Conservation (phyloP, 495 filamentous ascomycete genomes). For the Aspergillus coremiiformis region DNA sequence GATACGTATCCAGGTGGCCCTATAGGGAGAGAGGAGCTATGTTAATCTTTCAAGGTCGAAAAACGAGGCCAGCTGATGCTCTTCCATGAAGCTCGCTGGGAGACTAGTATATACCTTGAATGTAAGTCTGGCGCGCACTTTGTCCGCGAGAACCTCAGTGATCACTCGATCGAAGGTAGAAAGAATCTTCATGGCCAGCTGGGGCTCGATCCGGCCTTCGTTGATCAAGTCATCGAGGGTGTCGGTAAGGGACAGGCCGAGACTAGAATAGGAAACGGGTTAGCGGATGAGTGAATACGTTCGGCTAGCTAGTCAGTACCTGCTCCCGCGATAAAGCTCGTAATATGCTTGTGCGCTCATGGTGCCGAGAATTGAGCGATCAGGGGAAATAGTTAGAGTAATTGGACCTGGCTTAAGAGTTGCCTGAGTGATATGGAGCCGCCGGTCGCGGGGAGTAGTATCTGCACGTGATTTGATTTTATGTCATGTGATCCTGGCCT, state of each 20-base stretch:
- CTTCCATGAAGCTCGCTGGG: not conserved
- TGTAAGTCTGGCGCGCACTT: conserved; percentile 79
- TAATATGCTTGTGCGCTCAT: conserved; percentile 57
- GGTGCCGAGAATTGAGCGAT: conserved; percentile 9
- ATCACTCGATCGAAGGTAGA: conserved; percentile 86
- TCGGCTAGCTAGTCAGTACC: conserved; percentile 46
- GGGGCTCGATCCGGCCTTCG: conserved; percentile 86
- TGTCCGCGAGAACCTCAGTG: conserved; percentile 79
- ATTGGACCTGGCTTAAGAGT: conserved; percentile 14
- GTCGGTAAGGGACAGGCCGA: conserved; percentile 87
- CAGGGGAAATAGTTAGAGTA: conserved; percentile 3
- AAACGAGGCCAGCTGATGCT: not conserved
- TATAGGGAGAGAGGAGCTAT: conserved; percentile 26
- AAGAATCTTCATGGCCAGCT: conserved; percentile 96
- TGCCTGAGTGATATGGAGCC: conserved; percentile 8
- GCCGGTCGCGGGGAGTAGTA: conserved; percentile 7
- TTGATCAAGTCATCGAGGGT: conserved; percentile 95
- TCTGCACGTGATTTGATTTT: conserved; percentile 9
- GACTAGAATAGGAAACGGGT: conserved; percentile 43
- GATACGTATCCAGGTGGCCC: conserved; percentile 98
- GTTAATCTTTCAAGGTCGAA: conserved; percentile 7
- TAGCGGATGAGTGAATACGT: not conserved
- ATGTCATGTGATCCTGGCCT: conserved; percentile 1
- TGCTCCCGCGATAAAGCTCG: conserved; percentile 95
- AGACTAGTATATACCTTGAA: conserved; percentile 87